Evolutionary conservation across 495 filamentous ascomycete species (phyloP), one percentile per base, ranked within the genome.

Genomic region (Penicillium parvum): DNA sequence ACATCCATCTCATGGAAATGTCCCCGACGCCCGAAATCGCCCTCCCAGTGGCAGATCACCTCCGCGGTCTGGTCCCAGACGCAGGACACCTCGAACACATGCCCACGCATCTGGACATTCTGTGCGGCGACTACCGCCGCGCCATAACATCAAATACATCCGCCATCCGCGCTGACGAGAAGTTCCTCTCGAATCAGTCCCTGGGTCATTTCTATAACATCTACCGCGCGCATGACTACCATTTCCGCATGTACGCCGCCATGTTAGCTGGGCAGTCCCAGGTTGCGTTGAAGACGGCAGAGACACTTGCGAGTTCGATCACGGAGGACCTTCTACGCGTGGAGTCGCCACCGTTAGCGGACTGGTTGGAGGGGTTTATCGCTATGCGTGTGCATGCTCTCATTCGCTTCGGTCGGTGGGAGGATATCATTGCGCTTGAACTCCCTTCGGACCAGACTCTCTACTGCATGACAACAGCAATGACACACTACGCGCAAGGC

Each of bases 1-100:
- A 85, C 45, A 85, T 86, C 40, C 84, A 88, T 51, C 66, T 85
- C 10, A 83, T 84, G 77, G 83, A 88, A 53, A 86, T 86, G 82
- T 86, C 81, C 3, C 47, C 57, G 0, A 70, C 69, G 1, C 83
- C 83, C 0, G 83, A 85, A 40, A 55, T 48, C 4, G 83, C 77
- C 0, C 57, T 86, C 2, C 58, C 60, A 2, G 66, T 68, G 5
- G 80, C 82, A 0, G 75, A 84, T 40, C 65, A 70, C 29, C 71
- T 87, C 2, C 76, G 81, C 2, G 73, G 71, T 1, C 68, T 86
- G 1, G 72, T 83, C 0, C 83, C 83, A 0, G 80, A 85, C 39
- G 70, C 78, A 0, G 83, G 83, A 3, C 83, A 87, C 52, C 66
- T 87, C n/a, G 73, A 80, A 34, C 83, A 87, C 49, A 87, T 87